Conservation (phyloP, 208 protist genomes). For the Leishmania amazonensis region DNA sequence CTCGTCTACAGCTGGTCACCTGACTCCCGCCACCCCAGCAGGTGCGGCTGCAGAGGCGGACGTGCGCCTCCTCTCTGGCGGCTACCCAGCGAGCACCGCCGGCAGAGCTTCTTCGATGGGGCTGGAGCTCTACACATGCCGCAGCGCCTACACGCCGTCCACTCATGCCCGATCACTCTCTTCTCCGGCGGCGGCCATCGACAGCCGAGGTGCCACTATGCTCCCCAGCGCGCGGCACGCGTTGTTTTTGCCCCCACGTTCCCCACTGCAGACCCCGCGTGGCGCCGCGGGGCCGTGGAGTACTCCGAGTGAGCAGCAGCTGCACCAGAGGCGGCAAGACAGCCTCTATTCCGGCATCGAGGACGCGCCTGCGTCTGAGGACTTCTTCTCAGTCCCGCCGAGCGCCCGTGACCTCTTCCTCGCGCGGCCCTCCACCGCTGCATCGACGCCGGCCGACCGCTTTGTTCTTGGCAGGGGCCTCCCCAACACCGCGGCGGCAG, state of each 20-base stretch:
- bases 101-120: background rate
- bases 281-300: background rate
- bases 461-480: background rate
- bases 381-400: constrained; percentile 17
- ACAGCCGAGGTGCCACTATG: background rate
- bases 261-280: background rate
- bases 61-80: constrained; percentile 1
- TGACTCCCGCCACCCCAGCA: background rate
- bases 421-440: constrained; percentile 11
- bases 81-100: background rate
- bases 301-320: constrained; percentile 11
- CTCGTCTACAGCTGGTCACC: background rate
- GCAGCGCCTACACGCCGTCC: constrained; percentile 1
- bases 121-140: constrained; percentile 8
- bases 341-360: constrained; percentile 1
- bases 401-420: constrained; percentile 16
- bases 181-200: background rate
- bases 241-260: constrained; percentile 8
- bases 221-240: background rate
- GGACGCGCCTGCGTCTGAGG: constrained; percentile 10
- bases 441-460: constrained; percentile 4
- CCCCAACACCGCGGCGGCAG: background rate
- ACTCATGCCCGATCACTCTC: background rate
- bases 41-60: background rate
- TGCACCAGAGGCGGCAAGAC: constrained; percentile 2